Evolutionary conservation across 2,329 filamentous ascomycete species (phyloP), one percentile per base, ranked within the genome.

Genomic region (Akanthomyces lecanii): DNA sequence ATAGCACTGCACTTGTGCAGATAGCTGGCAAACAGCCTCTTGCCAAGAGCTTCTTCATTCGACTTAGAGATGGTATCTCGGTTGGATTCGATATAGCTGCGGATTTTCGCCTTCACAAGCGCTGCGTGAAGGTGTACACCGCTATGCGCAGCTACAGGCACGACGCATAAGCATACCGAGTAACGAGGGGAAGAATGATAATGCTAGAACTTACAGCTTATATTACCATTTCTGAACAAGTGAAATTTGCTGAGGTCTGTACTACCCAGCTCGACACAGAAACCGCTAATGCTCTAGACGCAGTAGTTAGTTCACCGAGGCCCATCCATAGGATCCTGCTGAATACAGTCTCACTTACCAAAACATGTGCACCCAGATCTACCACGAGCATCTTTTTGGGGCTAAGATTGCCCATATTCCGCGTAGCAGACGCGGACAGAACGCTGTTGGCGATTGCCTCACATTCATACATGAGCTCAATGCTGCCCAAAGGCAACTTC

Each of bases 341-440:
- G 18, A 30, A 14, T n/a, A 18, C 4, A 6, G 14, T 30, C 16
- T 12, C n/a, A 14, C 50, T 36, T 38, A 53, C 50, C 50, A 53
- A 53, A 7, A 23, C 7, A 12, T 53, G 11, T 7, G n/a, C 30
- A 23, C 50, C 50, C n/a, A 53, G n/a, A 7, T 53, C 30, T 53
- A 53, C 50, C 21, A 53, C 5, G n/a, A 53, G 36, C 3, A 53
- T 7, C 14, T 3, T 38, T 4, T 18, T 38, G n/a, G 7, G 16
- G 4, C 1, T 23, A 5, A 3, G 0, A 10, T 7, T 6, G 7
- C 23, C 4, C 11, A 8, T 5, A 4, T 18, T 18, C 18, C 7
- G n/a, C 18, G 30, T 14, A 21, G 11, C 36, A 4, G 33, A 23
- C 11, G 11, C 8, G 3, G 30, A 23, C 10, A 38, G 8, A 12